Conservation (phyloP, 306 rosid genomes). For the Rubus parviflorus region DNA sequence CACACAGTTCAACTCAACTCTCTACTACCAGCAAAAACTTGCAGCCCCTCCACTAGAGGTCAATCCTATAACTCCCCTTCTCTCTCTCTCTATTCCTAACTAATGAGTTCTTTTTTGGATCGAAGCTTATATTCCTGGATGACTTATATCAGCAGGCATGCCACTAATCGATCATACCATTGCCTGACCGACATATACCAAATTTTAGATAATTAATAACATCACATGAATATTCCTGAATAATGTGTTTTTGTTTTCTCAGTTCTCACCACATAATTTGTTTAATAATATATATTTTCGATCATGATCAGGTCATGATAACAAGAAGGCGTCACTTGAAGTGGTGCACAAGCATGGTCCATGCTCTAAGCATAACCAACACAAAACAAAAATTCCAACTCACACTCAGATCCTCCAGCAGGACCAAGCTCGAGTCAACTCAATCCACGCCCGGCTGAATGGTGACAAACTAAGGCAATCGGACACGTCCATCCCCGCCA, state of each 20-base stretch:
- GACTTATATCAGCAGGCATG: neutral
- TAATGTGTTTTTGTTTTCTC: too few relatives aligned
- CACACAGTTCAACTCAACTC: slow-evolving; percentile 34
- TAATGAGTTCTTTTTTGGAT: neutral
- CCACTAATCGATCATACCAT: neutral
- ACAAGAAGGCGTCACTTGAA: slow-evolving; percentile 30
- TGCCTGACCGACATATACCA: neutral
- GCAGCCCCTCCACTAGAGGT: slow-evolving; percentile 51
- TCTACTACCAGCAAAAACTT: slow-evolving; percentile 55
- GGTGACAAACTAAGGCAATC: neutral
- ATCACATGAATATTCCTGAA: too few relatives aligned
- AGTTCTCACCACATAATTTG: neutral
- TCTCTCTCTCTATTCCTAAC: neutral
- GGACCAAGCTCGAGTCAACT: slow-evolving; percentile 43
- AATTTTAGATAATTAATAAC: too few relatives aligned
- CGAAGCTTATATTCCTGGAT: neutral
- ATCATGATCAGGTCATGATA: slow-evolving; percentile 27
- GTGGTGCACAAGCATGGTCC: slow-evolving; percentile 64
- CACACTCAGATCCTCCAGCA: slow-evolving; percentile 34
- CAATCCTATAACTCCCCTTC: neutral
- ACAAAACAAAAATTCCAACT: slow-evolving; percentile 6
- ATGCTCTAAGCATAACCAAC: slow-evolving; percentile 33
- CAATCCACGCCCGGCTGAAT: slow-evolving; percentile 35
- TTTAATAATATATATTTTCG: neutral
- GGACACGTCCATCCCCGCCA: slow-evolving; percentile 20